Evolutionary conservation across 768 basidiomycete genomes (phyloP), one percentile per base, ranked within the genome.

Genomic region (Boletus huronensis): DNA sequence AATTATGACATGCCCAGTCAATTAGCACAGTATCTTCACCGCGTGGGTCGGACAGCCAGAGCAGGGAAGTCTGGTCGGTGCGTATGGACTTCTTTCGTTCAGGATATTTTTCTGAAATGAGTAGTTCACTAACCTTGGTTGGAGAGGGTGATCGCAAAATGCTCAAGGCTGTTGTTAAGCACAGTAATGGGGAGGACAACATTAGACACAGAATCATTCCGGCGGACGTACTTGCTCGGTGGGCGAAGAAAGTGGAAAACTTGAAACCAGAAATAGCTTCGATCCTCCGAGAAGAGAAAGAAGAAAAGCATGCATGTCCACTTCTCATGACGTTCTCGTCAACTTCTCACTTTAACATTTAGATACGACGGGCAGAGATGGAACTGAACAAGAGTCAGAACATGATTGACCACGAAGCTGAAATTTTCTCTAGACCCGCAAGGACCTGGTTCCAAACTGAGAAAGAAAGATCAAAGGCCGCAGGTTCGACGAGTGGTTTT

Each of bases 1-100:
- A 99, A 99, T 72, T 98, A 95, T 68, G 97, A 99, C 69, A 97
- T 98, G 96, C 97, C 97, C 10, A 81, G 83, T 19, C 90, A 94
- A 65, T 75, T 98, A 32, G 84, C 90, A 8, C 93, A 94, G 64
- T 99, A 99, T 72, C 81, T 98, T 31, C 97, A 99, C 70, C 89
- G 97, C 55, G 96, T 98, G 23, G 97, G 97, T 62, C 82, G 97
- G 67, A 99, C 97, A 46, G 97, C 97, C 28, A 87, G 97, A 67
- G 96, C 97, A 4, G 97, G 97, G 6, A 82, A 81, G 61, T 88
- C 87, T 66, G 97, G 97, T 71, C 83, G 95, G 91, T 93, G 59
- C 60, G 87, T 75, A 14, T 35, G 35, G 13, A 50, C 19, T 49
- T 51, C 23, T 14, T 14, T 54, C 0, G 14, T 35, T 53, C 52